A percentile compares a stretch with the other conserved stretches of the same genome.
These are phyloP conservation scores for Brassica nigra DNA, from an alignment of 345 rosid species.

Conservation along the genomic window DNA sequence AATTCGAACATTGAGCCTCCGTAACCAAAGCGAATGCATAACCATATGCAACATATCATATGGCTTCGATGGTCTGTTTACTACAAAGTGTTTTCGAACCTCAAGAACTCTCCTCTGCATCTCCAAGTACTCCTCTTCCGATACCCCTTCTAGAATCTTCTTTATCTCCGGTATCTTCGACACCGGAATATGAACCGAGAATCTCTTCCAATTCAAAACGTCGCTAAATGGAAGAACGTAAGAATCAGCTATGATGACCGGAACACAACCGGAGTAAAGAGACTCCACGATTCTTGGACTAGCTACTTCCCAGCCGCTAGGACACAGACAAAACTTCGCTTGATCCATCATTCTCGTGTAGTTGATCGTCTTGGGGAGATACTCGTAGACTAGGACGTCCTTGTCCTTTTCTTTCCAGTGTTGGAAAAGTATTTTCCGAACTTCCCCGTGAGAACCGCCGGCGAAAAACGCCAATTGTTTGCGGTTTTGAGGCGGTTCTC, in stretches of 20 bases:
- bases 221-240: constrained; percentile 64
- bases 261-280: constrained; percentile 57
- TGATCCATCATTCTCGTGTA: constrained; percentile 51
- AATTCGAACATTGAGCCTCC: constrained; percentile 56
- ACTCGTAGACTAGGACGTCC: constrained; percentile 53
- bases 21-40: constrained; percentile 68
- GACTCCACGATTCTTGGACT: constrained; percentile 65
- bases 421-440: constrained; percentile 47
- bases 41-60: constrained; percentile 68
- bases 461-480: constrained; percentile 67
- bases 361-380: constrained; percentile 44
- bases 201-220: constrained; percentile 59
- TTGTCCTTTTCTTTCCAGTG: constrained; percentile 72
- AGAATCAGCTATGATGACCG: constrained; percentile 52
- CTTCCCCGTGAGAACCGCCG: constrained; percentile 63
- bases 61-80: constrained; percentile 63
- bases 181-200: constrained; percentile 48
- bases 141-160: constrained; percentile 44
- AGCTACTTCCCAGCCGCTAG: constrained; percentile 71
- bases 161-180: constrained; percentile 51
- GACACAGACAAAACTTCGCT: constrained; percentile 61
- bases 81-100: constrained; percentile 53
- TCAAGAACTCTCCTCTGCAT: constrained; percentile 47
- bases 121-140: constrained; percentile 38
- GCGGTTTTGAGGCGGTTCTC: constrained; percentile 41